Percentiles rank a stretch among this genome's conserved stretches.
Evolutionary conservation across 495 filamentous ascomycete species (phyloP).

Genomic region (Aspergillus sclerotioniger): DNA sequence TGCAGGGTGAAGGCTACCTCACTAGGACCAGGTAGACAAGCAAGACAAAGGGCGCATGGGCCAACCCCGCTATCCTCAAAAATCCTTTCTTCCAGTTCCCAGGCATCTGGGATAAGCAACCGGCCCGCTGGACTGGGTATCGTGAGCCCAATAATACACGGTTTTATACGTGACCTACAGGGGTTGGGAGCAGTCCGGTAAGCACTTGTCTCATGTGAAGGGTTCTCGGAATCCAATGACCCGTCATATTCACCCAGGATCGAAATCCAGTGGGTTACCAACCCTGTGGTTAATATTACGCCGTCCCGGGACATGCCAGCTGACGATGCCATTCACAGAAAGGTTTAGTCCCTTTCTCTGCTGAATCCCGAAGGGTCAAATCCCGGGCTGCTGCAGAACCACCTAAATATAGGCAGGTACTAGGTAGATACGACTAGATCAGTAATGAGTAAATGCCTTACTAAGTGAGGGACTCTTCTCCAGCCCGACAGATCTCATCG

Average conservation of each 20-base stretch:
- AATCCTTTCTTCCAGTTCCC: slow-evolving; percentile 9
- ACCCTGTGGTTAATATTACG: neutral
- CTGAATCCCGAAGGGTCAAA: neutral
- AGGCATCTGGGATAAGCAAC: slow-evolving; percentile 14
- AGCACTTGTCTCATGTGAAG: slow-evolving; percentile 3
- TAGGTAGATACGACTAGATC: neutral
- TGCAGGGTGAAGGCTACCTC: neutral
- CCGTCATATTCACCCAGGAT: neutral
- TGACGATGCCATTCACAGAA: neutral
- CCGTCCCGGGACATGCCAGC: neutral
- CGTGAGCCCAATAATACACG: neutral
- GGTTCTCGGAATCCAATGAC: neutral
- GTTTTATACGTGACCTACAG: neutral
- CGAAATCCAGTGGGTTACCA: neutral
- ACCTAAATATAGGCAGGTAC: slow-evolving; percentile 5
- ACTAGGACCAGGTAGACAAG: neutral
- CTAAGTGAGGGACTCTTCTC: no score
- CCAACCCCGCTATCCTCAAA: slow-evolving; percentile 13
- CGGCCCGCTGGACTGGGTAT: slow-evolving; percentile 15
- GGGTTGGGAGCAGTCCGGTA: neutral
- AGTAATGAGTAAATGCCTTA: neutral
- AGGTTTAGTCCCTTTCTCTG: neutral
- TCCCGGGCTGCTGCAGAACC: neutral
- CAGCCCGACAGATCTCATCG: neutral
- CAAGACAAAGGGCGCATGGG: slow-evolving; percentile 13